Evolutionary conservation across 2,329 filamentous ascomycete species (phyloP), one percentile per base, ranked within the genome.

Genomic region (Ophiocordyceps camponoti-rufipedis): DNA sequence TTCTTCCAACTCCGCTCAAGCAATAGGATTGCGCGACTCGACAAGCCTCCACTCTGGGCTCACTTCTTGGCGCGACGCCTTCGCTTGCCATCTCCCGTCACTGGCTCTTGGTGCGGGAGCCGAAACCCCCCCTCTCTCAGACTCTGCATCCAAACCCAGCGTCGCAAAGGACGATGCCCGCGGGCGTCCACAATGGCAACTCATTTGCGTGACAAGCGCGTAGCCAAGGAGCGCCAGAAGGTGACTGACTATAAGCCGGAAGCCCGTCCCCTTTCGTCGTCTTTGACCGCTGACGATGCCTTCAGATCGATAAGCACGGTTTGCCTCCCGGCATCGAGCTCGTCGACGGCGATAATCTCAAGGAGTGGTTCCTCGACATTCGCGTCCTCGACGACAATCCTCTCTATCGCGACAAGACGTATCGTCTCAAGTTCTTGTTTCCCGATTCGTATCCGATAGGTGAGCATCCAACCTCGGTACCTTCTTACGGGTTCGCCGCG

Each of bases 301-400:
- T 44, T 47, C 49, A 79, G 74, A 74, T 78, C 51, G 63, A 67
- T 44, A 70, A 66, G 49, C 62, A 63, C 45, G 70, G 68, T 48
- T 58, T 80, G 38, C 78, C 79, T 39, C 76, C 77, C 16, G 78
- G 78, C 45, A 94, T 98, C 61, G 71, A 75, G 43, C 76, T 96
- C 43, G 78, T 93, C 47, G 84, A 93, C 42, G 81, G 87, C 60
- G 79, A 94, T 45, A 74, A 85, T 56, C 53, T 61, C 31, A 58
- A 57, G 45, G 82, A 91, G 66, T 98, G 91, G 93, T 70, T 80
- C 44, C 79, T 96, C 65, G 93, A 98, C 59, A 93, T 98, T 45
- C 69, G 74, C 53, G 89, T 98, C 45, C 74, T 96, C 39, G 91
- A 96, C 62, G 67, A 75, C 48, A 98, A 98, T 58, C 89, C 89